Evolutionary conservation across 306 rosid genomes (phyloP).

Genomic region (Dicorynia guianensis): DNA sequence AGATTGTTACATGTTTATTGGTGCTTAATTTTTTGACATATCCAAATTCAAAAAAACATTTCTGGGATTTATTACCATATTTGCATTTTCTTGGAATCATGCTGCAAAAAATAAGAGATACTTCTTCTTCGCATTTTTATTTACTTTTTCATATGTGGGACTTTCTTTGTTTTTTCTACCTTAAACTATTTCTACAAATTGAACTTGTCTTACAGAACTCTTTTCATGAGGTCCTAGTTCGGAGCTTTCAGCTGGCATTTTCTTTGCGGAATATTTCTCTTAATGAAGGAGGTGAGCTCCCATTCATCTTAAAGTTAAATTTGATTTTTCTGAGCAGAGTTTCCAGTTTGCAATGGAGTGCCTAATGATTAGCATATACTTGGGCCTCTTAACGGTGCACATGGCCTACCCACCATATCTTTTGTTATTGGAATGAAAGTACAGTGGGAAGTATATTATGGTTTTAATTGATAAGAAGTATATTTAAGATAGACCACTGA

Average conservation of each 20-base stretch:
- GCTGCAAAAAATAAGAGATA: slow-evolving; percentile 26
- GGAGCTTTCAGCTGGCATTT: slow-evolving; percentile 89
- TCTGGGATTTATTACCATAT: slow-evolving; percentile 17
- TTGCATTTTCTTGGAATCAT: slow-evolving; percentile 6
- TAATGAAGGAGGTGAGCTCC: slow-evolving; percentile 67
- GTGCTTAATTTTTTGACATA: slow-evolving; percentile 10
- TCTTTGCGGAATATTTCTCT: slow-evolving; percentile 82
- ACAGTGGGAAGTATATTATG: too few species aligned
- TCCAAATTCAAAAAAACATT: not conserved
- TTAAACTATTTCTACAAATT: slow-evolving; percentile 6
- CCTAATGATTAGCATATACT: slow-evolving; percentile 21
- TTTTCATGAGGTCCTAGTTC: slow-evolving; percentile 76
- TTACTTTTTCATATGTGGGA: slow-evolving; percentile 13
- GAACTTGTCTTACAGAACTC: slow-evolving; percentile 68
- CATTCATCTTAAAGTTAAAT: slow-evolving; percentile 22
- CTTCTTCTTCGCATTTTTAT: not conserved
- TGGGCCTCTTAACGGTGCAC: not conserved
- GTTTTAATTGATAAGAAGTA: too few species aligned
- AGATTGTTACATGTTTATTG: slow-evolving; percentile 16
- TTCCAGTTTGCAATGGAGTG: slow-evolving; percentile 6
- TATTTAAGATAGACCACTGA: too few species aligned
- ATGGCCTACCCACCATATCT: slow-evolving; percentile 2
- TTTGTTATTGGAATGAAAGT: slow-evolving; percentile 8
- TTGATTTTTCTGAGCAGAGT: not conserved
- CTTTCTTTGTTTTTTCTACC: slow-evolving; percentile 27